Conservation (phyloP, 2,329 filamentous ascomycete genomes). For the Metarhizium guizhouense region DNA sequence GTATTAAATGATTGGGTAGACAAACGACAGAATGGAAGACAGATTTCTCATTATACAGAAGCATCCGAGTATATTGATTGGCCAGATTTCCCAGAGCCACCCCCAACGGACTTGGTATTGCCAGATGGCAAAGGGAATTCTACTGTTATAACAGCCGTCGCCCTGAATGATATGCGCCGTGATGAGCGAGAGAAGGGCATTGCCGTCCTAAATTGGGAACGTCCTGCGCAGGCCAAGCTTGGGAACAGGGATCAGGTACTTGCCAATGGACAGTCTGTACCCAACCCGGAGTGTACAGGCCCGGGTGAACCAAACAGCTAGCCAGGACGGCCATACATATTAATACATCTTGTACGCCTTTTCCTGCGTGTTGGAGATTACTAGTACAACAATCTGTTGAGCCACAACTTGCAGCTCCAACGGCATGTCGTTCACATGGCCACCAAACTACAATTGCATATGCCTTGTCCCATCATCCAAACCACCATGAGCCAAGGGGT, state of each 20-base stretch:
- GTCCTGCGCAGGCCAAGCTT: not conserved
- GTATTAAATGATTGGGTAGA: slow-evolving; percentile 17
- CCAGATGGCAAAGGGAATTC: not conserved
- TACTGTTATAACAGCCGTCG: not conserved
- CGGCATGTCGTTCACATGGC: too few relatives aligned
- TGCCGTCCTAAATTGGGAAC: not conserved
- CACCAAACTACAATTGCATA: too few relatives aligned
- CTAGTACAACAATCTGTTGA: too few relatives aligned
- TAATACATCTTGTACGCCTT: too few relatives aligned
- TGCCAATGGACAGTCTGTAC: not conserved
- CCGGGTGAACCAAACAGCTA: too few relatives aligned
- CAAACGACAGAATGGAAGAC: slow-evolving; percentile 3
- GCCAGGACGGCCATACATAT: too few relatives aligned
- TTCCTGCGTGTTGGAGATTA: too few relatives aligned
- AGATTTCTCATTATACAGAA: not conserved
- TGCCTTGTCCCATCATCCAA: too few relatives aligned
- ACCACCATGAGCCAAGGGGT: too few relatives aligned
- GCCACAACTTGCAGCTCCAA: too few relatives aligned
- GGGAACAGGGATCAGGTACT: not conserved
- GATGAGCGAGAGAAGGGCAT: not conserved
- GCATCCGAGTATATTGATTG: slow-evolving; percentile 1
- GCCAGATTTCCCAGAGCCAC: slow-evolving; percentile 1
- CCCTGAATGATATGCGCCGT: not conserved
- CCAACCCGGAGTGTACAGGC: too few relatives aligned
- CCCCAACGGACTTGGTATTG: not conserved